Evolutionary conservation across 73 alveolate genomes (phyloP), one percentile per base, ranked within the genome.

Genomic region (Breviolum minutum): DNA sequence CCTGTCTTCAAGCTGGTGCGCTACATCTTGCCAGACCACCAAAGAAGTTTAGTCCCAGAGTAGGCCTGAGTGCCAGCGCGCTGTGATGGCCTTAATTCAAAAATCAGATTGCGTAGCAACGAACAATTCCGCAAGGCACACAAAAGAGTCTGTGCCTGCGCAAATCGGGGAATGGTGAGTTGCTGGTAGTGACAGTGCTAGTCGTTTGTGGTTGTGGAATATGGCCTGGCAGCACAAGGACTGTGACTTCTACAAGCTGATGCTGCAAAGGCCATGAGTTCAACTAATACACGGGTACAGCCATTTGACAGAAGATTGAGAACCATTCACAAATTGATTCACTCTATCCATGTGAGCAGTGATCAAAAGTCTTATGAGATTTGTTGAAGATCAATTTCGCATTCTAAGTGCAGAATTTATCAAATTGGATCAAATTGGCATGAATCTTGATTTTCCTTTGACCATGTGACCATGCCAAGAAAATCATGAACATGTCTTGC

Each of bases 1-100:
- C 96, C 96, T 60, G 60, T 74, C 68, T 71, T 74, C 85, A 69
- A 90, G 96, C 96, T 90, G 87, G 87, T 90, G 69, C 96, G 87
- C 61, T 90, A 90, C 96, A 90, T 90, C 74, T 69, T 90, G 87
- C 87, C 96, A 9, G 54, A 90, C 69, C 32, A 40, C 96, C 96
- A 90, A 61, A 69, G 61, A 48, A 48, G 87, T 54, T 74, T 90
- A 73, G 79, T 90, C 69, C 96, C 96, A 85, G 76, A 62, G 69
- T 82, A 82, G 91, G 91, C 91, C 91, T 19, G 54, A 82, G 91
- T 82, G 91, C 91, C 91, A 82, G 91, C 71, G 91, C 91, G 91
- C 91, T 40, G 87, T 77, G 30, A 68, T 60, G 91, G 91, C 73
- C 91, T 61, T 82, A 82, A 82, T 82, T 82, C 91, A 82, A 54